Evolutionary conservation across 768 basidiomycete genomes (phyloP).

Genomic region (Macrolepiota dolichaula): DNA sequence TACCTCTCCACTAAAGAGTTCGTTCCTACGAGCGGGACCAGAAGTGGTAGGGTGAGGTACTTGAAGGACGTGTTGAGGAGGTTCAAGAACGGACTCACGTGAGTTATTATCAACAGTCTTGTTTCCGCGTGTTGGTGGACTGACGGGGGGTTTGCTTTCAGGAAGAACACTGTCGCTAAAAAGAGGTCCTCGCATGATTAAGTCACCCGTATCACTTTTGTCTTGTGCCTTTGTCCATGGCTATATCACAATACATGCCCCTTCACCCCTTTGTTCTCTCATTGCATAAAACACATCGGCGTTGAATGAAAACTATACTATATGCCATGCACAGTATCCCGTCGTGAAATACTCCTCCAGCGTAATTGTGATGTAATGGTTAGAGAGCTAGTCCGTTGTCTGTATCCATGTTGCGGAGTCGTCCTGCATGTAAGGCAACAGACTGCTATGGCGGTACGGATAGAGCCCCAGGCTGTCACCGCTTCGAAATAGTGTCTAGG

Average conservation of each 20-base stretch:
- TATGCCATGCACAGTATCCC: not conserved
- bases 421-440: no score
- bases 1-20: slow-evolving; percentile 93
- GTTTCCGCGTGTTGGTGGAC: no score
- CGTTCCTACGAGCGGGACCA: slow-evolving; percentile 97
- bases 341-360: not conserved
- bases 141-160: slow-evolving; percentile 25
- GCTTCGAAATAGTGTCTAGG: no score
- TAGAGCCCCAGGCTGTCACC: no score
- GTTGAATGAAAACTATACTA: slow-evolving; percentile 6
- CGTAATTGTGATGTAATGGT: no score
- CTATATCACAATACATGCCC: not conserved
- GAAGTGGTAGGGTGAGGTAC: slow-evolving; percentile 93
- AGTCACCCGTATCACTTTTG: not conserved
- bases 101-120: slow-evolving; percentile 17
- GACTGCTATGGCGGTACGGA: no score
- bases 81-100: slow-evolving; percentile 99
- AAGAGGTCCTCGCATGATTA: slow-evolving; percentile 54
- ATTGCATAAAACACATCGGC: not conserved
- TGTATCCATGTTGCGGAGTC: no score
- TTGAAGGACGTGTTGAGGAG: slow-evolving; percentile 89
- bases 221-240: not conserved
- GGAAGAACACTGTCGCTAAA: slow-evolving; percentile 90
- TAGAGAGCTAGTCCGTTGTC: no score
- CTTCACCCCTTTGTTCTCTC: not conserved